Evolutionary conservation across 2,329 filamentous ascomycete genomes (phyloP).

Genomic region (Aspergillus sp.): DNA sequence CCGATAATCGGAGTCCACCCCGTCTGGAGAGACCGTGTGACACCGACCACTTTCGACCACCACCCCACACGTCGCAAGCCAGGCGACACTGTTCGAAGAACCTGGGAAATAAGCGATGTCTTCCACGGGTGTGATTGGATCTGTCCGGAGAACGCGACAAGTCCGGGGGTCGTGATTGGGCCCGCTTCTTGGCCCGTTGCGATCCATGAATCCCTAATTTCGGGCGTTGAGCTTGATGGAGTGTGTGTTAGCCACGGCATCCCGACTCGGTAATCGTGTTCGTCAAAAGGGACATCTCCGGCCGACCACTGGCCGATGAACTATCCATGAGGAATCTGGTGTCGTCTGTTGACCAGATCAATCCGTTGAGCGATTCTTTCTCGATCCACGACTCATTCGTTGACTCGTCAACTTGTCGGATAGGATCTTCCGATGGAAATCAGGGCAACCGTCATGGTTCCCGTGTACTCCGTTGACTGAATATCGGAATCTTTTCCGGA

Average conservation of each 20-base stretch:
- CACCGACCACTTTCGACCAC: not conserved
- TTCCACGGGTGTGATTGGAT: too few relatives aligned
- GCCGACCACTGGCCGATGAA: not conserved
- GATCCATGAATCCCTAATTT: not conserved
- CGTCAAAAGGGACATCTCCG: not conserved
- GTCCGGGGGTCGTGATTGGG: not conserved
- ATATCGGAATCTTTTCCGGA: too few relatives aligned
- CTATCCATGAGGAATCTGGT: too few relatives aligned
- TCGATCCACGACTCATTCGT: too few relatives aligned
- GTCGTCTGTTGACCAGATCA: too few relatives aligned
- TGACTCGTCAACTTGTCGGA: too few relatives aligned
- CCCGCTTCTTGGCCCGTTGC: not conserved
- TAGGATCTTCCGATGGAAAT: too few relatives aligned
- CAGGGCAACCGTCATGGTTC: too few relatives aligned
- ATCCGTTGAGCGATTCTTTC: too few relatives aligned
- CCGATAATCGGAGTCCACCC: conserved; percentile 3
- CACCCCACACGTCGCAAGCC: not conserved
- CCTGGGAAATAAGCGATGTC: not conserved
- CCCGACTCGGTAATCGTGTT: conserved; percentile 13
- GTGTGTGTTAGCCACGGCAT: not conserved
- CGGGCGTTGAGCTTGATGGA: conserved; percentile 1
- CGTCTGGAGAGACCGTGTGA: not conserved
- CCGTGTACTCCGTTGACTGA: too few relatives aligned
- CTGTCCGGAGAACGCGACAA: not conserved
- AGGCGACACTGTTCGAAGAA: not conserved